Base-by-base conservation (phyloP, 148 eudicot genomes). In the Suaeda aralocaspica region DNA sequence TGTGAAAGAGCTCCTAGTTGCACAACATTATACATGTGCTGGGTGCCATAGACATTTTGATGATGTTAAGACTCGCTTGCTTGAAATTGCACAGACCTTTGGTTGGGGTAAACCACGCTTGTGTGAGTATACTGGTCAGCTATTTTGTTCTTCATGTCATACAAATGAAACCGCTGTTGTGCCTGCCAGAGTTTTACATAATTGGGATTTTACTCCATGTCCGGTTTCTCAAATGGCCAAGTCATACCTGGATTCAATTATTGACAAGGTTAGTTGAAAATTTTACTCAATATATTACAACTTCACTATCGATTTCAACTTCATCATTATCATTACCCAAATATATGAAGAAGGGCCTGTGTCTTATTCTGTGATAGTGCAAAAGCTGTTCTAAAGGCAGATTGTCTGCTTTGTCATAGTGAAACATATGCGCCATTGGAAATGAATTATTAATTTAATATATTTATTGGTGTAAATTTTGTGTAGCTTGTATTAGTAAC, bases 71-170 rank as follows among this genome's bases (percentile, higher is more conserved):
- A 91, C 92, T 31, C 87, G 85, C 45, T 76, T 94, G 78, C 72
- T 63, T 75, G 98, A 85, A 72, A 73, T 91, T 77, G 92, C 70
- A 28, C 87, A 82, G 73, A 87, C 89, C 58, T 75, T 94, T 74
- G 97, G 98, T 49, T 87, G 96, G 95, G 98, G 97, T 9, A 91
- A 84, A 64, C 98, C 97, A 53, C 97, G 98, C 56, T 78, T 84
- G 56, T 94, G 98, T 87, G 97, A 91, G 77, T 94, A 94, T 68
- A 94, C 85, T 13, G 92, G 97, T 59, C 98, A 94, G 73, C 79
- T 91, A 50, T 94, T 89, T 82, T 94, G 98, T 69, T 81, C 96
- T 58, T 84, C 87, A 29, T 94, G 98, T 71, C 98, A 94, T 80
- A 76, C 79, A 60, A 91, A 91, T 83, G 98, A 91, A 51, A 81